Evolutionary conservation across 805 yeast species (phyloP), one percentile per base, ranked within the genome.

Genomic region (Candida ficus): DNA sequence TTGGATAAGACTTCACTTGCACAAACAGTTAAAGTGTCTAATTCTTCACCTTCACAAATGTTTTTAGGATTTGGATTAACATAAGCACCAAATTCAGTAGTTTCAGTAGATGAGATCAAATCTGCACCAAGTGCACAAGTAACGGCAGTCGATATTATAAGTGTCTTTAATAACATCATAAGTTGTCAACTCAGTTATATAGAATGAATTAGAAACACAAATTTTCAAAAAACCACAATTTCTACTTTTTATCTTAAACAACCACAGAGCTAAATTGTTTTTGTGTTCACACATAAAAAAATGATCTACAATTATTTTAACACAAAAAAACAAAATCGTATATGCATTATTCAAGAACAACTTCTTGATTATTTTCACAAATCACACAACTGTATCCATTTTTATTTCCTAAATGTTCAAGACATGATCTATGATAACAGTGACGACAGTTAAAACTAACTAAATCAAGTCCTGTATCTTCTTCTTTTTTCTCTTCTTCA

Each of bases 381-480:
- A 74, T 47, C 22, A 73, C 56, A 48, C 78, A 74, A 18, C 33
- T 39, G 33, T 59, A 47, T 5, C 41, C 44, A 3, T 44, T 64
- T 2, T 35, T 63, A 12, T 37, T 48, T 3, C 76, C 76, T 50
- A 82, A 62, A 27, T 68, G 67, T 29, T 64, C 64, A 41, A 82
- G 60, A 51, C 91, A 83, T 18, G 62, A 62, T 9, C 66, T 52
- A 54, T 83, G 90, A 53, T 78, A 83, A 10, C 78, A 77, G 57
- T 83, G 91, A 5, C 70, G 67, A 56, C 90, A 83, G 47, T 72
- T 73, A 61, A 83, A 83, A 5, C 78, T 67, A 5, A 75, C 67
- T 29, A 80, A 52, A 31, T 68, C 66, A 17, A 23, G 34, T 9
- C 18, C 46, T n/a, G 34, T 32, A 6, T 25, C 35, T 20, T 25